phyloP scores from a whole-genome alignment of 179 eudicot genomes.

The Corrigiola litoralis region DNA sequence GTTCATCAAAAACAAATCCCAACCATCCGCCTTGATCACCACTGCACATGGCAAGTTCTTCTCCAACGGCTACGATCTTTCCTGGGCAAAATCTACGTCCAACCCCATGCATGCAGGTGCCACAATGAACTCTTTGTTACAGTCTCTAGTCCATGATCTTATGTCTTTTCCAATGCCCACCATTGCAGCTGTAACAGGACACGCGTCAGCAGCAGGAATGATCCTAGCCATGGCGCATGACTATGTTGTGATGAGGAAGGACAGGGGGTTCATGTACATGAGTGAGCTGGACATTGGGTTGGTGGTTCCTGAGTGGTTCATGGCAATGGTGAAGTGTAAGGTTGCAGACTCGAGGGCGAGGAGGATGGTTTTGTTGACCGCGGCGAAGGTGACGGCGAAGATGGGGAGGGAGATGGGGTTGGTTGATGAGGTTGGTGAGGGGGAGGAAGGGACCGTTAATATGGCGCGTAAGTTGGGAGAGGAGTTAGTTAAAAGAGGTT shows the following conservation, averaged over 20 bases:
- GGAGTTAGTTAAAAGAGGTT: constrained; percentile 27
- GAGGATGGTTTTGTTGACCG: constrained; percentile 32
- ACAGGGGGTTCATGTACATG: constrained; percentile 50
- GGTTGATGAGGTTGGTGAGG: constrained; percentile 29
- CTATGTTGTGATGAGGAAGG: constrained; percentile 50
- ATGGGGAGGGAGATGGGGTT: constrained; percentile 35
- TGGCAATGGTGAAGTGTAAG: constrained; percentile 21
- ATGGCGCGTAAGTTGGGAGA: constrained; percentile 34
- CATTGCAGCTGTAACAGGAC: constrained; percentile 61
- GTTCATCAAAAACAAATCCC: not conserved
- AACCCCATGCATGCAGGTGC: not conserved
- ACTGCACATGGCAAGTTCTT: not conserved
- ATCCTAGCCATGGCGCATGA: constrained; percentile 53
- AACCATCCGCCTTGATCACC: not conserved
- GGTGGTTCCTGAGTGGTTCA: constrained; percentile 31
- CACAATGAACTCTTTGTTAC: not conserved
- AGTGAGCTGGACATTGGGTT: constrained; percentile 42
- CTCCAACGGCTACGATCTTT: constrained; percentile 4
- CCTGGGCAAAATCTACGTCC: not conserved
- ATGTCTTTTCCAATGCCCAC: constrained; percentile 59
- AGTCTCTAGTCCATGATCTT: constrained; percentile 26
- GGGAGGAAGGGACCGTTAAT: constrained; percentile 30
- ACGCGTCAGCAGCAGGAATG: constrained; percentile 60
- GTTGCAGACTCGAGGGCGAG: constrained; percentile 24
- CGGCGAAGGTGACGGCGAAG: constrained; percentile 38